Conservation (phyloP, 148 eudicot species). For the Gaultheria prostrata region DNA sequence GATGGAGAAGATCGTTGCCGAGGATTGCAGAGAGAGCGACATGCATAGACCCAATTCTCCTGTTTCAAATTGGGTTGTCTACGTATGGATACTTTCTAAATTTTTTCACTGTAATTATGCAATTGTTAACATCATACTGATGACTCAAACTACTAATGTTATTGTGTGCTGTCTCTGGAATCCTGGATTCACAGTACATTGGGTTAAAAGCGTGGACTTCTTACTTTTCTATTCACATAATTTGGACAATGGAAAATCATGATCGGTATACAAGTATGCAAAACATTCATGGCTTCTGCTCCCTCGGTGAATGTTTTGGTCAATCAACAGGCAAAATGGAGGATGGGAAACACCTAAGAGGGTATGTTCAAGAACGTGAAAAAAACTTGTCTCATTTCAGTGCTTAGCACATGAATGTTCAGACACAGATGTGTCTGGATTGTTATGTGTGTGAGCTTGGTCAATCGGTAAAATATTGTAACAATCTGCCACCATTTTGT, state of each 20-base stretch:
- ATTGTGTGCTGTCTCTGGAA: neutral
- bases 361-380: neutral
- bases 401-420: neutral
- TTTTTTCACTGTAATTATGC: conserved; percentile 10
- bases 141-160: neutral
- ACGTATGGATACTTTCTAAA: neutral
- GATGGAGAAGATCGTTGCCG: neutral
- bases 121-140: neutral
- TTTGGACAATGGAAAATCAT: conserved; percentile 64
- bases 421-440: neutral
- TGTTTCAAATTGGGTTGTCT: neutral
- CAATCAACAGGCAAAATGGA: neutral
- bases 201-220: neutral
- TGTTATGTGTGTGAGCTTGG: neutral
- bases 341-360: neutral
- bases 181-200: neutral
- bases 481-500: no score
- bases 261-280: conserved; percentile 8
- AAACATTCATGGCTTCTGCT: no score
- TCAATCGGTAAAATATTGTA: no score
- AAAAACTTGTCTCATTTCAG: no score
- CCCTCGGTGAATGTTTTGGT: no score
- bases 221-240: neutral
- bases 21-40: conserved; percentile 15
- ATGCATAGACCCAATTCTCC: neutral